Conservation (phyloP, 495 filamentous ascomycete genomes). For the Clohesyomyces aquaticus region DNA sequence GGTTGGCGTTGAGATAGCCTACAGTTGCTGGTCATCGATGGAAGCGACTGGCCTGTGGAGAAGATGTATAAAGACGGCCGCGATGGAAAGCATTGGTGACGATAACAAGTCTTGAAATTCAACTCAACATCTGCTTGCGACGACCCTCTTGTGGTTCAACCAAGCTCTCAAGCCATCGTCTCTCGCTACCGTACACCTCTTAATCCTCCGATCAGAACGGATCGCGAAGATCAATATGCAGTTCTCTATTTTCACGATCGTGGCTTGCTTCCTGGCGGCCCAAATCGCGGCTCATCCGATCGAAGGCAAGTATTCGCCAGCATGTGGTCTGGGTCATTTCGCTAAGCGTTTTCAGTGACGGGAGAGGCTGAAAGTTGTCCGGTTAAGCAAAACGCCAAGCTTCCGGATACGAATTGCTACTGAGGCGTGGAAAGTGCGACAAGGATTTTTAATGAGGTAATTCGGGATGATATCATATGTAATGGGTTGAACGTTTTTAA, state of each 20-base stretch:
- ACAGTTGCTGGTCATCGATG: too few relatives aligned
- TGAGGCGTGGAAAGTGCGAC: not conserved
- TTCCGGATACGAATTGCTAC: not conserved
- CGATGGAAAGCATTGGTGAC: not conserved
- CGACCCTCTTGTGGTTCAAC: not conserved
- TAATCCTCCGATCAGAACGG: constrained; percentile 1
- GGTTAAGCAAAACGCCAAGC: not conserved
- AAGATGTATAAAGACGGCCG: not conserved
- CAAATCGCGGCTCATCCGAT: not conserved
- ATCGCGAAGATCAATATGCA: constrained; percentile 7
- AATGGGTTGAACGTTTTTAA: too few relatives aligned
- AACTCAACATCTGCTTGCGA: not conserved
- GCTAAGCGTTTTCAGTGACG: not conserved
- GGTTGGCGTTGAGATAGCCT: too few relatives aligned
- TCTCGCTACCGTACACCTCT: not conserved
- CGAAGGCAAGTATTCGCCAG: not conserved
- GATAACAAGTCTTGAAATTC: not conserved
- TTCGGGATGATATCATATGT: not conserved
- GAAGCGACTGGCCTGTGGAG: too few relatives aligned
- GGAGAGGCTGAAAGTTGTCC: not conserved
- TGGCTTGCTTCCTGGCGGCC: constrained; percentile 7
- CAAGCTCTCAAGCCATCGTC: not conserved
- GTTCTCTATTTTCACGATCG: constrained; percentile 4
- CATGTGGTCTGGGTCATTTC: not conserved
- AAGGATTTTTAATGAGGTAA: not conserved